Evolutionary conservation across 208 protist genomes (phyloP), one percentile per base, ranked within the genome.

Genomic region (Crithidia sp.): DNA sequence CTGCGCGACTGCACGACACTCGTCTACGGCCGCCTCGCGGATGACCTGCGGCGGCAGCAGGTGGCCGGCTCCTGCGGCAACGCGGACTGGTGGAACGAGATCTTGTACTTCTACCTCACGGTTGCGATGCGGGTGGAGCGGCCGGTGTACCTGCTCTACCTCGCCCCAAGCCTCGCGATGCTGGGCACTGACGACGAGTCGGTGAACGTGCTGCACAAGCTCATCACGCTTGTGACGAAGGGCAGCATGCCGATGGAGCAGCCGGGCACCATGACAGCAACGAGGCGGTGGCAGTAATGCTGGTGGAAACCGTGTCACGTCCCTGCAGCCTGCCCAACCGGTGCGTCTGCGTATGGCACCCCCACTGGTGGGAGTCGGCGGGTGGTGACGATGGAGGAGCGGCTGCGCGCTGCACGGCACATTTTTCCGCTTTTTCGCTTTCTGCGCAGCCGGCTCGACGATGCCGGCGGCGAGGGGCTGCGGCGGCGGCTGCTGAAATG

Each of bases 71-170:
- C 81, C 19, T 92, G 86, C 73, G 85, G 90, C 19, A 91, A 88
- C 67, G 81, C 81, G 7, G 83, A 92, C 53, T 95, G 90, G 88
- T 95, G 90, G 88, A 76, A 71, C 41, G 85, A 93, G 67, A 67
- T 92, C 7, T 44, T 93, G 13, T 67, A 73, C 28, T 90, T 91
- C 75, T 82, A 93, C 65, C 74, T 91, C 14, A 78, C 59, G 28
- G 77, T 81, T 36, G 79, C 88, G 17, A 62, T 76, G 14, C 83
- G 67, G 12, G 71, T 86, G 12, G 79, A 92, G 63, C 67, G 76
- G 4, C 88, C 90, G 14, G 81, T 91, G 13, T 92, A 75, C 71
- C 36, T 92, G 36, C 56, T 85, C 17, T 95, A 89, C 59, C 73
- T 95, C 16, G 87, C 87, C 8, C 89, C 89, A 10, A 92, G 86